These are phyloP conservation scores for Apiotrichum brassicae DNA, from an alignment of 1,284 basidiomycete genomes.

Conservation along the genomic window DNA sequence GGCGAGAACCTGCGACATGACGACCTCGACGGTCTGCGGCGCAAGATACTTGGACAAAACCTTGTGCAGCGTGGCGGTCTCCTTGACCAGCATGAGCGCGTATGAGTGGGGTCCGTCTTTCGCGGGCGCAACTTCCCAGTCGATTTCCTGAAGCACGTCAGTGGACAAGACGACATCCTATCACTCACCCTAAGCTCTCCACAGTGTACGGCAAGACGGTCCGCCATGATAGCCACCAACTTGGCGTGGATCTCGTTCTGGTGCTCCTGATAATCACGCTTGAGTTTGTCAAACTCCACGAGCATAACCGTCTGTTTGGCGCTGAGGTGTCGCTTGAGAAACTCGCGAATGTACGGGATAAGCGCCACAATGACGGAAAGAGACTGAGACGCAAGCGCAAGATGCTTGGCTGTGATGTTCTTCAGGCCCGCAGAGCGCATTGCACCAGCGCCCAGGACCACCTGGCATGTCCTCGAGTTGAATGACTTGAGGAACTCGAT, in stretches of 20 bases:
- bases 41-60: slow-evolving; percentile 88
- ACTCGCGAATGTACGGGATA: slow-evolving; percentile 91
- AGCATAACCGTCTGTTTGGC: slow-evolving; percentile 93
- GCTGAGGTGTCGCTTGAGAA: slow-evolving; percentile 83
- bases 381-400: slow-evolving; percentile 91
- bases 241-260: slow-evolving; percentile 98
- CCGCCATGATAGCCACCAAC: slow-evolving; percentile 96
- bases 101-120: slow-evolving; percentile 56
- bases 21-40: slow-evolving; percentile 69
- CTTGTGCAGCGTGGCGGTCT: slow-evolving; percentile 93
- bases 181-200: slow-evolving; percentile 48
- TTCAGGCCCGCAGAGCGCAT: slow-evolving; percentile 96
- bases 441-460: slow-evolving; percentile 93
- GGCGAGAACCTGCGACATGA: slow-evolving; percentile 86
- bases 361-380: slow-evolving; percentile 91
- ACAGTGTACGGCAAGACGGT: slow-evolving; percentile 77
- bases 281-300: slow-evolving; percentile 96
- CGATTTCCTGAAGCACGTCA: slow-evolving; percentile 49
- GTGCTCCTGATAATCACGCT: slow-evolving; percentile 97
- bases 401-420: slow-evolving; percentile 97
- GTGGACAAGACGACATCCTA: not conserved
- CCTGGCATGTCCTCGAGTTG: slow-evolving; percentile 97
- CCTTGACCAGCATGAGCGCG: slow-evolving; percentile 86
- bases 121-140: slow-evolving; percentile 63
- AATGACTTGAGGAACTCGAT: slow-evolving; percentile 96